Conservation (phyloP, 2,329 filamentous ascomycete genomes). For the Hirsutella minnesotensis region DNA sequence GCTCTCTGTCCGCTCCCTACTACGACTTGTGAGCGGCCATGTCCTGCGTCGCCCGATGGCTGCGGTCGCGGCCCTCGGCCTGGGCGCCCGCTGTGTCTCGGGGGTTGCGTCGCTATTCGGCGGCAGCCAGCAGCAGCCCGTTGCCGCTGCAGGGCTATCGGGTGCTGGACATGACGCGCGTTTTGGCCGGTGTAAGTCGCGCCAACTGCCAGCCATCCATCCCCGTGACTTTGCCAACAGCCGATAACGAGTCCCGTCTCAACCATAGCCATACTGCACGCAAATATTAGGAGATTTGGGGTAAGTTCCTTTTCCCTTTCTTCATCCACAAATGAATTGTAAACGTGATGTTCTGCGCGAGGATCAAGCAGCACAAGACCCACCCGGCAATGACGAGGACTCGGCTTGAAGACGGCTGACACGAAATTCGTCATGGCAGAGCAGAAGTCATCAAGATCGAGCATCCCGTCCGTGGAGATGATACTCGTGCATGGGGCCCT, state of each 20-base stretch:
- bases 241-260: not conserved
- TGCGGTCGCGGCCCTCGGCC: no score
- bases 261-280: constrained; percentile 80
- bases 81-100: not conserved
- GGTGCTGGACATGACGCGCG: constrained; percentile 93
- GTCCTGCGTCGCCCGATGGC: not conserved
- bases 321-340: not conserved
- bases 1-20: no score
- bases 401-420: no score
- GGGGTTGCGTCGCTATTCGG: not conserved
- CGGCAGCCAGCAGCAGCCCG: constrained; percentile 16
- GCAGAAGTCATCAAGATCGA: constrained; percentile 97
- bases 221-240: not conserved
- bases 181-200: constrained; percentile 73
- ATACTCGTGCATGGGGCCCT: constrained; percentile 92
- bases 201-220: not conserved
- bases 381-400: no score
- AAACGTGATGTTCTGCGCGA: no score
- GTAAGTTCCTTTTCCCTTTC: constrained; percentile 37
- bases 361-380: no score
- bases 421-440: constrained; percentile 27
- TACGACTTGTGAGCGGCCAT: no score
- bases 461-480: constrained; percentile 81
- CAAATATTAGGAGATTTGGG: constrained; percentile 94
- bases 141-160: constrained; percentile 73